Conservation (phyloP, 2,329 filamentous ascomycete genomes). For the Periconia sp. region DNA sequence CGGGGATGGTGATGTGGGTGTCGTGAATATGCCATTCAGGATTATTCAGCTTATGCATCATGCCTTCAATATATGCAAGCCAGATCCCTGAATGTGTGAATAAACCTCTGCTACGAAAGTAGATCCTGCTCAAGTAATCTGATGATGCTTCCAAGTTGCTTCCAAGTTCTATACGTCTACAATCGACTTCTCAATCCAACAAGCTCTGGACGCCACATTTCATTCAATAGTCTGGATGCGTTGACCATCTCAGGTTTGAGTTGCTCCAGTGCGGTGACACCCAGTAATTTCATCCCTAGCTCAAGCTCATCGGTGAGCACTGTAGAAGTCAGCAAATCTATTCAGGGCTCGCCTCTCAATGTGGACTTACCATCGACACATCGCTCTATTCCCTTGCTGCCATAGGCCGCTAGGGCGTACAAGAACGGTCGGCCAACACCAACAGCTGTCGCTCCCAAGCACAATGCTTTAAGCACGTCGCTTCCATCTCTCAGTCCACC, state of each 20-base stretch:
- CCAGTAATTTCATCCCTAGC: constrained; percentile 70
- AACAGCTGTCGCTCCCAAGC: constrained; percentile 47
- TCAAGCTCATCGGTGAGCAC: constrained; percentile 65
- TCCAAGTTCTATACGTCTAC: too few species aligned
- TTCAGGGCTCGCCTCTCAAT: too few species aligned
- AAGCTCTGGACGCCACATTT: constrained; percentile 42
- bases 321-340: constrained; percentile 20
- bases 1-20: too few species aligned
- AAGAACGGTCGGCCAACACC: constrained; percentile 47
- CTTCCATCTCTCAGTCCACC: constrained; percentile 46
- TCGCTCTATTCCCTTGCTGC: constrained; percentile 42
- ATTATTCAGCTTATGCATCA: too few species aligned
- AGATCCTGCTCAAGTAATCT: too few species aligned
- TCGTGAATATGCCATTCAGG: too few species aligned
- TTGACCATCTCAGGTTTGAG: constrained; percentile 68
- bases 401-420: constrained; percentile 47
- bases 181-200: constrained; percentile 29
- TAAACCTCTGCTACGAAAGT: too few species aligned
- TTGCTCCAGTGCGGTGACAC: constrained; percentile 66
- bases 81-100: too few species aligned
- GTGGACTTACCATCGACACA: constrained; percentile 43
- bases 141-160: too few species aligned
- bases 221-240: constrained; percentile 38
- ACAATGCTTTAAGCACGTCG: constrained; percentile 48
- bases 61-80: too few species aligned